A percentile compares a stretch with the other conserved stretches of the same genome.
phyloP scores from a whole-genome alignment of 2,329 filamentous ascomycete species.

The Plenodomus biglobosus region DNA sequence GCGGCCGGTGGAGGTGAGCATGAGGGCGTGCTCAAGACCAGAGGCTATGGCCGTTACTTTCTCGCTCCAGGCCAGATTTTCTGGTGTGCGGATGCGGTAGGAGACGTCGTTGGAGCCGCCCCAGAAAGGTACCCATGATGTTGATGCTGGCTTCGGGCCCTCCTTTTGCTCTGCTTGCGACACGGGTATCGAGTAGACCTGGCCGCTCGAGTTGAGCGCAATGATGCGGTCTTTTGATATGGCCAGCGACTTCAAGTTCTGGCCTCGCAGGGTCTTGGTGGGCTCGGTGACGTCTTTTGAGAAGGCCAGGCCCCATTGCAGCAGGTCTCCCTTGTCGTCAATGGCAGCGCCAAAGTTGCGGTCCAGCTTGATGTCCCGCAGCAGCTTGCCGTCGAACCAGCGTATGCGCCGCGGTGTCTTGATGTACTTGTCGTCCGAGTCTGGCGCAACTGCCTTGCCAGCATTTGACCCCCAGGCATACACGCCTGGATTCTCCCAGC shows the following conservation, averaged over 20 bases:
- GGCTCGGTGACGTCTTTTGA: conserved; percentile 66
- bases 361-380: conserved; percentile 86
- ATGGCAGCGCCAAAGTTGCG: conserved; percentile 82
- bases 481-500: conserved; percentile 79
- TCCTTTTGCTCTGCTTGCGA: conserved; percentile 69
- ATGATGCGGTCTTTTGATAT: conserved; percentile 83
- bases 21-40: conserved; percentile 81
- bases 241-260: conserved; percentile 73
- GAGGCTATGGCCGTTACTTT: conserved; percentile 72
- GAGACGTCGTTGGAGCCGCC: conserved; percentile 60
- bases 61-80: conserved; percentile 67
- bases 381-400: conserved; percentile 80
- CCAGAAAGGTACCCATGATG: conserved; percentile 77
- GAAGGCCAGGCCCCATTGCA: conserved; percentile 88
- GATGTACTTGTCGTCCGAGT: conserved; percentile 73
- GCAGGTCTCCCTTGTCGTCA: conserved; percentile 80
- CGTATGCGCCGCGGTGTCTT: conserved; percentile 77
- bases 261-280: conserved; percentile 72
- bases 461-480: conserved; percentile 92
- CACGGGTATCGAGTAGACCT: conserved; percentile 81
- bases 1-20: conserved; percentile 81
- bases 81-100: conserved; percentile 72
- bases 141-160: conserved; percentile 65
- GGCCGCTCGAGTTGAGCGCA: conserved; percentile 71
- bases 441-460: conserved; percentile 81